These are phyloP conservation scores for Pholiota adiposa DNA, from an alignment of 1,284 basidiomycete species.

Conservation along the genomic window DNA sequence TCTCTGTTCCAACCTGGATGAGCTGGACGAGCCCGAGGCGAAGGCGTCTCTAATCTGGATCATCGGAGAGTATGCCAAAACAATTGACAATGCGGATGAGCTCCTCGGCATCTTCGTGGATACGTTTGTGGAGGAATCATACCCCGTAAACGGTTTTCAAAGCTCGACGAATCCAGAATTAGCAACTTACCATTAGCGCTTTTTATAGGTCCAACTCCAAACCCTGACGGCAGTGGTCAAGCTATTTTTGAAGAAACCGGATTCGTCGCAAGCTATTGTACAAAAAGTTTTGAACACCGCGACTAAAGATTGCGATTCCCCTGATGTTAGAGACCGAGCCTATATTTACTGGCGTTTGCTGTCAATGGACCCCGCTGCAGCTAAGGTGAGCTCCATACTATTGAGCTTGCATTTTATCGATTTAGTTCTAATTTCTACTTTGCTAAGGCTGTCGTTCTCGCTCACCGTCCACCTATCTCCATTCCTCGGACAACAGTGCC, in stretches of 20 bases:
- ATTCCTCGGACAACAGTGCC: constrained; percentile 91
- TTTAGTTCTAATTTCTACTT: constrained; percentile 4
- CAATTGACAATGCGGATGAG: constrained; percentile 96
- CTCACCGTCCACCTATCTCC: constrained; percentile 90
- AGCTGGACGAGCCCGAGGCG: constrained; percentile 97
- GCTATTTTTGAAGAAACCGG: constrained; percentile 93
- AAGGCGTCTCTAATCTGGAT: constrained; percentile 99
- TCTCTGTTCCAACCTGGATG: constrained; percentile 93
- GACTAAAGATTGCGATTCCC: constrained; percentile 96
- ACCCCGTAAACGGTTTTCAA: constrained; percentile 61
- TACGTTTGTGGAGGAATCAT: constrained; percentile 92
- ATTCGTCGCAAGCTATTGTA: constrained; percentile 88
- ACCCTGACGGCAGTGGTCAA: constrained; percentile 97
- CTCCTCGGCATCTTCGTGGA: constrained; percentile 90
- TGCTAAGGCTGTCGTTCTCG: constrained; percentile 84
- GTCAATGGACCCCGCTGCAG: constrained; percentile 91
- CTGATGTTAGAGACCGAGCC: constrained; percentile 94
- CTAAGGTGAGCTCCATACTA: constrained; percentile 66
- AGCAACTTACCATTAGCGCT: neutral
- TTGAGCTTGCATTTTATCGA: neutral
- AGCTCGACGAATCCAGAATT: neutral
- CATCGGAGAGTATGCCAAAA: constrained; percentile 96
- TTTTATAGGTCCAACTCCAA: constrained; percentile 84
- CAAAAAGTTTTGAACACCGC: constrained; percentile 92
- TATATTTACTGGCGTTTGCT: constrained; percentile 97